Base-by-base conservation (phyloP, 2,329 filamentous ascomycete species). In the Phaeosphaeriaceae sp. region DNA sequence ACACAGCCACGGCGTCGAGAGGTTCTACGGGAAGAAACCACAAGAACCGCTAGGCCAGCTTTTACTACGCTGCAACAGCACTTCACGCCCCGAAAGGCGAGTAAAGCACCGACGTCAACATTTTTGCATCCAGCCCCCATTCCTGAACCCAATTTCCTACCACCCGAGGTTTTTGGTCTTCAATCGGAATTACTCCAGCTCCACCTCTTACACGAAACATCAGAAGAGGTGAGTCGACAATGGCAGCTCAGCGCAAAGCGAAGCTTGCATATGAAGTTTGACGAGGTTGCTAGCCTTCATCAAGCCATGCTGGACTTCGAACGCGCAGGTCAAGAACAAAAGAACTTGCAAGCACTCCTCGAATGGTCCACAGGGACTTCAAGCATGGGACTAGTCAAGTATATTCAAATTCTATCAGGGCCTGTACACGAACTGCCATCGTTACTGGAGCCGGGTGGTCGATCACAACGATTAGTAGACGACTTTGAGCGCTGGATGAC, bases 31-130 rank as follows among this genome's bases (percentile, higher is more conserved):
- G 66, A 69, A 34, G 69, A 66, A 17, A 28, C 53, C 2, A 64
- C 58, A 40, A 67, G 62, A 38, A 50, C 43, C 26, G 49, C 43
- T 29, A 62, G 67, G 17, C 72, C 72, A 29, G 68, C 68, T 1
- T 75, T 75, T 42, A 67, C 63, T 13, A 75, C 71, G 1, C 46
- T 74, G 23, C 73, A 75, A 49, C 73, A 74, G 47, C 72, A 74
- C 52, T 75, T 72, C 34, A 73, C 72, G 3, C 73, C 73, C 28
- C 68, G 65, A 15, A 74, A 74, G 41, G 47, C 56, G 12, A 55
- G 56, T 18, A 73, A 73, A 58, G 68, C 70, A 39, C 64, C 70
- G 15, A 73, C 68, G 2, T 64, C 70, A 8, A 62, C 64, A 2
- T 73, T 73, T 28, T 54, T 74, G 16, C 63, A 72, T 39, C 66